Percentiles rank a stretch among this genome's conserved stretches.
These are phyloP conservation scores for Plasmodium ovale DNA, from an alignment of 169 alveolate genomes.

Conservation along the genomic window DNA sequence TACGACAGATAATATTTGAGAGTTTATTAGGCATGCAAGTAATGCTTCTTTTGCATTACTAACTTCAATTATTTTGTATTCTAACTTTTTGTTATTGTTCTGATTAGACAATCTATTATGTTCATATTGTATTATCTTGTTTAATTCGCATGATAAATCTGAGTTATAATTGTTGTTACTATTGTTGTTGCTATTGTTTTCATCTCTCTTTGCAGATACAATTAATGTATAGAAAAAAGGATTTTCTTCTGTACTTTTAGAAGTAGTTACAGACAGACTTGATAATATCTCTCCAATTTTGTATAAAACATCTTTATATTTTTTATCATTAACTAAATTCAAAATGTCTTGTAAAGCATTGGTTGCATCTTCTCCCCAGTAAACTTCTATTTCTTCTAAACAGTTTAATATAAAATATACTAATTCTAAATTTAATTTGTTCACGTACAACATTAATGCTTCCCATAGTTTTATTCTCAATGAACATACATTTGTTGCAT, in stretches of 20 bases:
- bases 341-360: slow-evolving; percentile 54
- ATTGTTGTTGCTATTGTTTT: slow-evolving; percentile 11
- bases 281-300: slow-evolving; percentile 60
- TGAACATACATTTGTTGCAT: slow-evolving; percentile 64
- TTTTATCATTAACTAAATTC: slow-evolving; percentile 63
- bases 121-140: slow-evolving; percentile 68
- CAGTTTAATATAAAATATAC: slow-evolving; percentile 55
- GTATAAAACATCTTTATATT: slow-evolving; percentile 70
- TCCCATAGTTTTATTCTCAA: slow-evolving; percentile 75
- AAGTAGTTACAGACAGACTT: slow-evolving; percentile 72
- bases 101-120: slow-evolving; percentile 71
- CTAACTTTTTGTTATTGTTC: slow-evolving; percentile 59
- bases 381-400: slow-evolving; percentile 51
- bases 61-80: slow-evolving; percentile 81
- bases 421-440: slow-evolving; percentile 49
- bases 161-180: slow-evolving; percentile 14
- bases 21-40: slow-evolving; percentile 78
- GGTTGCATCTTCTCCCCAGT: slow-evolving; percentile 75
- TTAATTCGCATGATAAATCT: slow-evolving; percentile 69
- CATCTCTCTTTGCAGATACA: slow-evolving; percentile 60
- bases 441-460: slow-evolving; percentile 54
- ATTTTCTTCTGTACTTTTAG: slow-evolving; percentile 46
- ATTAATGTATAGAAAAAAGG: slow-evolving; percentile 72
- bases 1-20: slow-evolving; percentile 81
- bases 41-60: slow-evolving; percentile 79